Percentiles rank a stretch among this genome's conserved stretches.
phyloP scores from a whole-genome alignment of 805 yeast genomes.

The Cyberlindnera petersonii region DNA sequence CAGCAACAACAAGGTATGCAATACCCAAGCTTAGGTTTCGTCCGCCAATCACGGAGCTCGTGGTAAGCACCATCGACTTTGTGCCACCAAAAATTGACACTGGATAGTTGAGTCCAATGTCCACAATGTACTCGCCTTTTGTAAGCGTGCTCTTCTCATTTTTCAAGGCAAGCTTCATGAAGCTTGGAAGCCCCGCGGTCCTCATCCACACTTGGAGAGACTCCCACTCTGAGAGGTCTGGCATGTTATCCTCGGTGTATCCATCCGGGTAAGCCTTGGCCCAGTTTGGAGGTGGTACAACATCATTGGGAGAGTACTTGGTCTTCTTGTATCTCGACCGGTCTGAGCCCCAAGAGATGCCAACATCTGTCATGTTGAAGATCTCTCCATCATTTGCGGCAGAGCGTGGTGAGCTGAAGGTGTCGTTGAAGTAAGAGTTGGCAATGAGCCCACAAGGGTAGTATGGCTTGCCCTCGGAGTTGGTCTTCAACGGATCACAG shows the following conservation, averaged over 20 bases:
- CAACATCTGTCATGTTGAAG: constrained; percentile 36
- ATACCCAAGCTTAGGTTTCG: constrained; percentile 81
- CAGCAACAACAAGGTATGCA: constrained; percentile 81
- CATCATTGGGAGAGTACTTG: constrained; percentile 56
- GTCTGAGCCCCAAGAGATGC: constrained; percentile 86
- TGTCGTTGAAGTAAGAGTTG: constrained; percentile 87
- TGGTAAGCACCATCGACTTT: constrained; percentile 75
- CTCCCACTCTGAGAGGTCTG: constrained; percentile 73
- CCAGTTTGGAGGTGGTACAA: constrained; percentile 97
- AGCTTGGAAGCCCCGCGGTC: constrained; percentile 89
- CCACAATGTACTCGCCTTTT: constrained; percentile 67
- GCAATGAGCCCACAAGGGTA: constrained; percentile 97
- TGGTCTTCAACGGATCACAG: constrained; percentile 62
- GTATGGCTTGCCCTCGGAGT: constrained; percentile 52
- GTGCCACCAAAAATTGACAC: constrained; percentile 84
- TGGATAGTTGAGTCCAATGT: constrained; percentile 75
- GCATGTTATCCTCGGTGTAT: constrained; percentile 76
- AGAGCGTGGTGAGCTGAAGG: constrained; percentile 52
- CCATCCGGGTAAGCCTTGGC: constrained; percentile 74
- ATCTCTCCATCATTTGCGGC: constrained; percentile 8
- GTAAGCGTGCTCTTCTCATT: constrained; percentile 55
- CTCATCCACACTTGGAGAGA: constrained; percentile 97
- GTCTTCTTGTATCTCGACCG: constrained; percentile 69
- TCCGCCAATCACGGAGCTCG: constrained; percentile 84
- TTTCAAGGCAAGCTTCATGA: constrained; percentile 71